These are phyloP conservation scores for Chlamydomonas reinhardtii DNA, from an alignment of 163 green algal species.

Conservation along the genomic window DNA sequence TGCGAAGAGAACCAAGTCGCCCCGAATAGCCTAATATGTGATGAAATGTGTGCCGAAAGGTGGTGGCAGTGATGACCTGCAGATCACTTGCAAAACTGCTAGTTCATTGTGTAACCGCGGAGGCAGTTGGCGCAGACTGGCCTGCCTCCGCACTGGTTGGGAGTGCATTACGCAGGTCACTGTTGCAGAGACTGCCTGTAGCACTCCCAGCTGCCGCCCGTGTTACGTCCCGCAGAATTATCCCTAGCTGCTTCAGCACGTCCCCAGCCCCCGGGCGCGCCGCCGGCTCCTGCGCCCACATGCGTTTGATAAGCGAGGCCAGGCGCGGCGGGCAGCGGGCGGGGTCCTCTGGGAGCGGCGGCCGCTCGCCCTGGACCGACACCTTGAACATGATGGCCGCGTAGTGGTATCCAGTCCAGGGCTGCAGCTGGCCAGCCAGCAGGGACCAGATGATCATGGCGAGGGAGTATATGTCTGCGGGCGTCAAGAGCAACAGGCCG, in stretches of 20 bases:
- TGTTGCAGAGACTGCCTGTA: too few species aligned
- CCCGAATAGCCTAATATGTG: too few species aligned
- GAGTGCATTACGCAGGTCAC: too few species aligned
- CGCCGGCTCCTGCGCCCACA: background rate
- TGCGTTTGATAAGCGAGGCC: background rate
- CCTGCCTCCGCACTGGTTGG: too few species aligned
- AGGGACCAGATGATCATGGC: background rate
- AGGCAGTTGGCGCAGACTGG: too few species aligned
- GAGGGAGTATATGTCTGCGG: background rate
- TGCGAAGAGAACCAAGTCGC: too few species aligned
- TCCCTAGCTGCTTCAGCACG: background rate
- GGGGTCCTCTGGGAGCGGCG: conserved; percentile 2
- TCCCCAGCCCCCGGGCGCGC: background rate
- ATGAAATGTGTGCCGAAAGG: too few species aligned
- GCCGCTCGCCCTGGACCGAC: background rate
- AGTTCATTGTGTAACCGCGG: too few species aligned
- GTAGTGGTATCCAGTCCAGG: background rate
- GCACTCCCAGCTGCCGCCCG: too few species aligned
- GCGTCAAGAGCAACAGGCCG: too few species aligned
- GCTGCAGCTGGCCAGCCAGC: background rate
- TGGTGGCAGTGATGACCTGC: too few species aligned
- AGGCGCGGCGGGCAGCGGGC: background rate
- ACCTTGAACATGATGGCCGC: conserved; percentile 9
- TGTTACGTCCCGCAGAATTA: background rate
- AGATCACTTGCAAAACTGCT: too few species aligned